These are phyloP conservation scores for Mortierella alpina DNA, from an alignment of 192 early-diverging fungal genomes.

Conservation along the genomic window DNA sequence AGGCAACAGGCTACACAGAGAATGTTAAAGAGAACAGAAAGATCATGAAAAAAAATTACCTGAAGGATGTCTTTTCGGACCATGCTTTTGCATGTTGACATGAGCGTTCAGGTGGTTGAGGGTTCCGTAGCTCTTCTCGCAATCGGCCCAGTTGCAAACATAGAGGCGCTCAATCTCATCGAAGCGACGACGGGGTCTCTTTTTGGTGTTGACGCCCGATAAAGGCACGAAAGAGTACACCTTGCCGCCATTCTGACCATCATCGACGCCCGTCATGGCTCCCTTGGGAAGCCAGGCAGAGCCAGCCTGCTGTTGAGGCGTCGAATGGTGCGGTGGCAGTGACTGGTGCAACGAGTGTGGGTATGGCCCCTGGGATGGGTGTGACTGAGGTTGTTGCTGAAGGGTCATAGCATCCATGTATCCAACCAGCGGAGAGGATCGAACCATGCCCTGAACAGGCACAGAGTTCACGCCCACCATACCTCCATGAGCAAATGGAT, in stretches of 20 bases:
- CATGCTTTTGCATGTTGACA: slow-evolving; percentile 76
- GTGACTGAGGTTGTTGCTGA: slow-evolving; percentile 10
- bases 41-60: slow-evolving; percentile 23
- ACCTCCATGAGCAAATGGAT: slow-evolving; percentile 27
- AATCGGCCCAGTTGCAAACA: slow-evolving; percentile 65
- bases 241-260: slow-evolving; percentile 44
- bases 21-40: background rate
- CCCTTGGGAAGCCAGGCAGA: slow-evolving; percentile 5
- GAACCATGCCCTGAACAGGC: slow-evolving; percentile 23
- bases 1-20: background rate
- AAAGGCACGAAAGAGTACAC: slow-evolving; percentile 67
- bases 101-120: slow-evolving; percentile 78
- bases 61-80: slow-evolving; percentile 64
- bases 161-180: slow-evolving; percentile 77
- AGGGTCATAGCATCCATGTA: slow-evolving; percentile 48
- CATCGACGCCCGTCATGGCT: background rate
- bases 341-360: slow-evolving; percentile 7
- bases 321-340: slow-evolving; percentile 12
- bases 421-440: slow-evolving; percentile 42
- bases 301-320: slow-evolving; percentile 17
- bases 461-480: slow-evolving; percentile 22
- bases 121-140: slow-evolving; percentile 72
- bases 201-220: slow-evolving; percentile 66
- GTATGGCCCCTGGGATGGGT: slow-evolving; percentile 21
- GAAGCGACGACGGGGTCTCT: slow-evolving; percentile 67